These are phyloP conservation scores for Mycena galericulata DNA, from an alignment of 768 basidiomycete species.

Conservation along the genomic window DNA sequence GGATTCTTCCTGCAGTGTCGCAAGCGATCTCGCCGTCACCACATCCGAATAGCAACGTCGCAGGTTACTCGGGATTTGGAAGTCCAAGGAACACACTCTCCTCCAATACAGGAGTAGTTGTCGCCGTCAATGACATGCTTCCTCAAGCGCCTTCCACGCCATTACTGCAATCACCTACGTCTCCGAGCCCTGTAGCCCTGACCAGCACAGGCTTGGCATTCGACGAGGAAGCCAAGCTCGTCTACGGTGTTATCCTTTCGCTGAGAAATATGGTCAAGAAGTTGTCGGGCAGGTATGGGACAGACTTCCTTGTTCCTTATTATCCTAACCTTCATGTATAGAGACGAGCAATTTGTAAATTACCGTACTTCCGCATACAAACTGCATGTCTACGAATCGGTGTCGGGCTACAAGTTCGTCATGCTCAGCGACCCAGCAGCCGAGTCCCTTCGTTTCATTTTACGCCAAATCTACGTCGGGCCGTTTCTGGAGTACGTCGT, in stretches of 20 bases:
- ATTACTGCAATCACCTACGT: constrained; percentile 47
- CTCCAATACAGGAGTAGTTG: constrained; percentile 73
- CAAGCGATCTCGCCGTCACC: constrained; percentile 64
- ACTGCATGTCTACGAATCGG: constrained; percentile 91
- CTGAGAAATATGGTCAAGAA: constrained; percentile 96
- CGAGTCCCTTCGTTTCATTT: constrained; percentile 83
- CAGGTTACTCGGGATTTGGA: constrained; percentile 54
- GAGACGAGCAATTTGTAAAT: constrained; percentile 91
- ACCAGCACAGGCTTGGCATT: constrained; percentile 80
- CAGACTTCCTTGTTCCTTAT: neutral
- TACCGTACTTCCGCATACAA: constrained; percentile 95
- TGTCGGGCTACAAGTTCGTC: constrained; percentile 94
- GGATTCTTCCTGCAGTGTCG: constrained; percentile 84
- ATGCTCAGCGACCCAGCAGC: constrained; percentile 90
- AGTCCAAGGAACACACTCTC: constrained; percentile 77
- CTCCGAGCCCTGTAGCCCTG: constrained; percentile 44
- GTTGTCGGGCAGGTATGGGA: constrained; percentile 80
- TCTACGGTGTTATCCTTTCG: constrained; percentile 95
- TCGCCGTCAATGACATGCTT: constrained; percentile 65
- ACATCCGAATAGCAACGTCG: constrained; percentile 40
- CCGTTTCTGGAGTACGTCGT: constrained; percentile 96
- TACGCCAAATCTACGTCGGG: constrained; percentile 93
- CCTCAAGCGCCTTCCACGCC: constrained; percentile 50
- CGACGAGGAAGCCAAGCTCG: constrained; percentile 97
- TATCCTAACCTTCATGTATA: constrained; percentile 43